Evolutionary conservation across 441 rosid species (phyloP).

Genomic region (Syzygium syzygioides): DNA sequence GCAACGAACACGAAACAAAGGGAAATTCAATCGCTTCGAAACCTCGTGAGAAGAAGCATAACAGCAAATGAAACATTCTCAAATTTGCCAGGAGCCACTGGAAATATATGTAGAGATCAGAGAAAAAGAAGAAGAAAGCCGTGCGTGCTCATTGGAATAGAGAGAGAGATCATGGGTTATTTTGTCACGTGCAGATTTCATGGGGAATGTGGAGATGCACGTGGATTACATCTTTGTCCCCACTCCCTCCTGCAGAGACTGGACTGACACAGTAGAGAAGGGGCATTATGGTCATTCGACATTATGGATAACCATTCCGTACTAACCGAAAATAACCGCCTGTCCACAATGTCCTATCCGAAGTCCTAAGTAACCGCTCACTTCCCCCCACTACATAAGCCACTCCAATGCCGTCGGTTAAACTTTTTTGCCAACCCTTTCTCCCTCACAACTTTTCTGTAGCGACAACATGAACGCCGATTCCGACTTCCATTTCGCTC

Average conservation of each 20-base stretch:
- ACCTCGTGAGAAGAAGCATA: background rate
- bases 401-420: conserved; percentile 7
- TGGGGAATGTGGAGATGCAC: background rate
- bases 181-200: background rate
- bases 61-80: background rate
- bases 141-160: background rate
- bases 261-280: background rate
- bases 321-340: background rate
- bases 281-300: background rate
- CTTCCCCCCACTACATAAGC: conserved; percentile 23
- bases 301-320: background rate
- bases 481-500: conserved; percentile 28
- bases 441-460: background rate
- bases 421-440: conserved; percentile 15
- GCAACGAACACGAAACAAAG: background rate
- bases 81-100: background rate
- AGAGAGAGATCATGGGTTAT: background rate
- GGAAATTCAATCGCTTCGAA: background rate
- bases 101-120: background rate
- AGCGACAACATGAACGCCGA: conserved; percentile 22
- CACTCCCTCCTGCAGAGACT: background rate
- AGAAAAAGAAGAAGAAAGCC: background rate
- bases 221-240: background rate
- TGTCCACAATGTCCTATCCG: background rate
- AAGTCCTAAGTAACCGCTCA: conserved; percentile 19